Evolutionary conservation across 345 rosid species (phyloP).

Genomic region (Citrus trifoliata): DNA sequence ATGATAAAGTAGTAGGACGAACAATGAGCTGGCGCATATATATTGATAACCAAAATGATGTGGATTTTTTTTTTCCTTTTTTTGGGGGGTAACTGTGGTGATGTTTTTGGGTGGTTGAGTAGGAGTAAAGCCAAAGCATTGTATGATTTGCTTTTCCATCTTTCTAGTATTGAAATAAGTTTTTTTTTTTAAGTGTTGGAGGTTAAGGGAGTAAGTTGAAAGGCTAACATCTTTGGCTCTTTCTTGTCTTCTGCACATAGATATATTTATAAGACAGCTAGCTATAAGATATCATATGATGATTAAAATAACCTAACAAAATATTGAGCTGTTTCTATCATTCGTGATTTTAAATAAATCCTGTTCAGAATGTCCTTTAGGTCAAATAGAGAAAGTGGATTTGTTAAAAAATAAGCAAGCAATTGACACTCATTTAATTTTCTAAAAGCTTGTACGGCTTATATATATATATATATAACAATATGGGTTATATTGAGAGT

Average conservation of each 20-base stretch:
- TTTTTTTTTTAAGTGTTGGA: slow-evolving; percentile 6
- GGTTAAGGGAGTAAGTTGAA: slow-evolving; percentile 37
- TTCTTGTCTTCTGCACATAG: not conserved
- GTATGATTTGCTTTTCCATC: slow-evolving; percentile 14
- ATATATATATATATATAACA: no score
- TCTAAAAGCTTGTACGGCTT: no score
- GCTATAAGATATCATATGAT: slow-evolving; percentile 2
- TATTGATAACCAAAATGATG: slow-evolving; percentile 30
- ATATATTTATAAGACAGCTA: not conserved
- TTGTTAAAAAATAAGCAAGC: not conserved
- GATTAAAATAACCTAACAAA: not conserved
- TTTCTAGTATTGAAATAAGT: not conserved
- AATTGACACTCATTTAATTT: no score
- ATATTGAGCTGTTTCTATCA: slow-evolving; percentile 14
- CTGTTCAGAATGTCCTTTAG: not conserved
- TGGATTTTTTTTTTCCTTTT: not conserved
- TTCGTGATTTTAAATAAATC: not conserved
- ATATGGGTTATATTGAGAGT: no score
- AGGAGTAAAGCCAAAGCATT: slow-evolving; percentile 69
- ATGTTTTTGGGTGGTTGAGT: slow-evolving; percentile 47
- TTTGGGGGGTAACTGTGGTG: not conserved
- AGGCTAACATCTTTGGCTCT: slow-evolving; percentile 37
- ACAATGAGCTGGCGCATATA: not conserved
- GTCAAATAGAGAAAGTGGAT: slow-evolving; percentile 8
- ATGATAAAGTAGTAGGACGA: no score